These are phyloP conservation scores for Capronia epimyces DNA, from an alignment of 2,329 filamentous ascomycete species.

Conservation along the genomic window DNA sequence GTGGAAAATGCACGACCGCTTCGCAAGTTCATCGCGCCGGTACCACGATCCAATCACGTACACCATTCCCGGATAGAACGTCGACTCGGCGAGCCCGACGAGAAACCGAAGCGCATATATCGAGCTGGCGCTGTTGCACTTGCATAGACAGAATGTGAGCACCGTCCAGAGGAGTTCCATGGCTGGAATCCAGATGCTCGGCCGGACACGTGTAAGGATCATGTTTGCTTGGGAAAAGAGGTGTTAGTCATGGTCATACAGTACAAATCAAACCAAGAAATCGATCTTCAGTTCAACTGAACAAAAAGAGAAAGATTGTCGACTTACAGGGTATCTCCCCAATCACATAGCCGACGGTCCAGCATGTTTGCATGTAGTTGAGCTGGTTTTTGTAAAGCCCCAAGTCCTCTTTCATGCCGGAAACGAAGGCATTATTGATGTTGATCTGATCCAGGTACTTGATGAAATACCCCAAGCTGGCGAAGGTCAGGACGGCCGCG, in stretches of 20 bases:
- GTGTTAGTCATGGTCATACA: not conserved
- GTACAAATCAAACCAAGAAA: not conserved
- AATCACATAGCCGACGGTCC: constrained; percentile 57
- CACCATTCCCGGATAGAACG: constrained; percentile 51
- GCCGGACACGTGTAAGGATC: constrained; percentile 40
- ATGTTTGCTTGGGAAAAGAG: constrained; percentile 43
- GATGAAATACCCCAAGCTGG: constrained; percentile 50
- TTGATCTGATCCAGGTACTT: constrained; percentile 48
- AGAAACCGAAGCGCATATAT: constrained; percentile 27
- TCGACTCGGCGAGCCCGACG: constrained; percentile 41
- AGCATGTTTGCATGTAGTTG: constrained; percentile 55
- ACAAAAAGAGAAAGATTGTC: too few relatives aligned
- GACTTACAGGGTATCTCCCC: constrained; percentile 37
- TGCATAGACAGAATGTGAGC: constrained; percentile 53
- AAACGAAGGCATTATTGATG: constrained; percentile 49
- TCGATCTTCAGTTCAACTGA: too few relatives aligned
- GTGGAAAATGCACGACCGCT: constrained; percentile 50
- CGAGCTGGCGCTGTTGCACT: constrained; percentile 35
- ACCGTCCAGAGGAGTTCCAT: constrained; percentile 48
- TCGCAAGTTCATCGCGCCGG: constrained; percentile 45
- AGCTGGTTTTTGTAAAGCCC: constrained; percentile 50
- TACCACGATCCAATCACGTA: constrained; percentile 49
- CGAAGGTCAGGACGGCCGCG: constrained; percentile 52
- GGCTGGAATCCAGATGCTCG: constrained; percentile 14
- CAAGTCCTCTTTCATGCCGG: constrained; percentile 50